phyloP scores from a whole-genome alignment of 495 filamentous ascomycete species.

The Tuber melanosporum region DNA sequence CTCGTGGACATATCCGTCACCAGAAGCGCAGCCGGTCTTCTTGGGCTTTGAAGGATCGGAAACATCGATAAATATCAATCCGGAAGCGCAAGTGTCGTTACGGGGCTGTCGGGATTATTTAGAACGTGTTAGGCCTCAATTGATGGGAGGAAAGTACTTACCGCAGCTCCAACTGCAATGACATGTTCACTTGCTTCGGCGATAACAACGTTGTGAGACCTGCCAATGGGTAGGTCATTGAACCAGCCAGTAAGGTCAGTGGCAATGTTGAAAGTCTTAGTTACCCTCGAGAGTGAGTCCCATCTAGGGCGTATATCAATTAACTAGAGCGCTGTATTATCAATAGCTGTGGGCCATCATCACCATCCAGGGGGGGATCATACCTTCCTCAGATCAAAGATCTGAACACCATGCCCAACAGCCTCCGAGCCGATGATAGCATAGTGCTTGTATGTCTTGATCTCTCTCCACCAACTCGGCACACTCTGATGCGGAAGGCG shows the following conservation, averaged over 20 bases:
- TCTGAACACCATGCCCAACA: conserved; percentile 48
- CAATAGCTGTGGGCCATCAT: neutral
- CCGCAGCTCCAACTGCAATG: conserved; percentile 42
- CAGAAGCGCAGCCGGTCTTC: conserved; percentile 40
- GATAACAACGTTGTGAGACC: conserved; percentile 40
- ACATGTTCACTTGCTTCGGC: conserved; percentile 41
- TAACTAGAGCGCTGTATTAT: conserved; percentile 19
- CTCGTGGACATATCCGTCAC: conserved; percentile 45
- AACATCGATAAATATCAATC: conserved; percentile 44
- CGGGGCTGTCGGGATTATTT: conserved; percentile 20
- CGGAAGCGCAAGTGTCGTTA: conserved; percentile 37
- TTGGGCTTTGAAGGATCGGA: conserved; percentile 41
- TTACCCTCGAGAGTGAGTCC: conserved; percentile 21
- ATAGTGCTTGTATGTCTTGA: conserved; percentile 47
- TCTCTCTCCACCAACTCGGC: conserved; percentile 49
- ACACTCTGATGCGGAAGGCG: conserved; percentile 49
- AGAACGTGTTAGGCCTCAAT: neutral
- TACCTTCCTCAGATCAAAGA: conserved; percentile 48
- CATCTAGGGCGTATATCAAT: conserved; percentile 23
- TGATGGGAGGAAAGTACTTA: neutral
- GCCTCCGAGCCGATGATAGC: conserved; percentile 51
- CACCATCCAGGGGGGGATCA: neutral
- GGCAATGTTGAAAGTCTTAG: conserved; percentile 41
- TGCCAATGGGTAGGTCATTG: conserved; percentile 41
- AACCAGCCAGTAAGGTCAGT: conserved; percentile 46